Base-by-base conservation (phyloP, 345 rosid species). In the Pelargonium nanum region DNA sequence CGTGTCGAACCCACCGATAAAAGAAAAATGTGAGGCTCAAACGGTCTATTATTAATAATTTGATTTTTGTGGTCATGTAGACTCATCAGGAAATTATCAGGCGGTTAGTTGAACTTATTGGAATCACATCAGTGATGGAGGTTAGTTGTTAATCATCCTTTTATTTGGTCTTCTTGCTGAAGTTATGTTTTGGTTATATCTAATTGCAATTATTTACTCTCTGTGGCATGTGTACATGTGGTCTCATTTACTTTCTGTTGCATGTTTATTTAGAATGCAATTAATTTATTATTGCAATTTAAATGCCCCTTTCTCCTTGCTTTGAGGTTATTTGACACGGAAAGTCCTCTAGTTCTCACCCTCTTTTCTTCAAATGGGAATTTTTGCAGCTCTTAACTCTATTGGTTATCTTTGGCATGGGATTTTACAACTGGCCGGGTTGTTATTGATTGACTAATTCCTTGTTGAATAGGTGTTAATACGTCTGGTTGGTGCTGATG, bases 61-160 rank as follows among this genome's bases (percentile, higher is more conserved):
- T 1, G 22, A 59, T 54, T 50, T 68, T 28, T 65, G 56, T 26
- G 70, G 64, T 59, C 34, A 71, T 75, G 58, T 86, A 91, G 98
- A 84, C 74, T 65, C 96, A 85, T 78, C 89, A 73, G 70, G 87
- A 77, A 67, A 78, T 91, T 73, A 68, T 91, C 61, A 67, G 70
- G 68, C 85, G 65, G 62, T 73, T 91, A 64, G 89, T 91, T 56
- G 98, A 88, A 65, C 82, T 91, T 61, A 83, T 91, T 77, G 96
- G 98, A 66, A 88, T 83, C 58, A 91, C 98, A 23, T 91, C 98
- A 52, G 76, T 91, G 53, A 86, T 91, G 98, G 98, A 91, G 98
- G 97, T 86, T 77, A 60, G 81, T 78, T 66, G 45, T 56, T 60
- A 34, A 56, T 54, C 55, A 24, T 57, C 61, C 56, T 64, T 79